Conservation (phyloP, 495 filamentous ascomycete genomes). For the Aspergillus haitiensis region DNA sequence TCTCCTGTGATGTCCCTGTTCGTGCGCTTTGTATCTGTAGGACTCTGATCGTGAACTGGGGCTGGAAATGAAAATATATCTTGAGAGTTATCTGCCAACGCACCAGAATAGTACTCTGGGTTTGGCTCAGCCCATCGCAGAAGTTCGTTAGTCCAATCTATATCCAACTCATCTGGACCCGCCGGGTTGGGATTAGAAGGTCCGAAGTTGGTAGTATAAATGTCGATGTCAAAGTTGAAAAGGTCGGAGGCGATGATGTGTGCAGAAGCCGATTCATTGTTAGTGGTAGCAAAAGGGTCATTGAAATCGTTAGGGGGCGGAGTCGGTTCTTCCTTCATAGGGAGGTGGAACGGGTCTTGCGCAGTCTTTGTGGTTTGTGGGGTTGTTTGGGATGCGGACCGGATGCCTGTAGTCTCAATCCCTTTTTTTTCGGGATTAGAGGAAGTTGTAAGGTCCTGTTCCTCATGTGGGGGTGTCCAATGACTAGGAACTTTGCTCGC, state of each 20-base stretch:
- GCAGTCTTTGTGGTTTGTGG: conserved; percentile 9
- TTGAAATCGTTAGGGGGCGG: conserved; percentile 31
- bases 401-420: neutral
- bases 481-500: conserved; percentile 5
- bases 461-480: conserved; percentile 18
- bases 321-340: conserved; percentile 19
- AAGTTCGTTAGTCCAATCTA: conserved; percentile 42
- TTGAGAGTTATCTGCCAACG: conserved; percentile 17
- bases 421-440: conserved; percentile 3
- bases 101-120: conserved; percentile 10
- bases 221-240: conserved; percentile 31
- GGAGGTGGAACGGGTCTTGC: conserved; percentile 9
- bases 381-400: conserved; percentile 1
- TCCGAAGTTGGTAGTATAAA: conserved; percentile 26
- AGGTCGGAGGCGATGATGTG: conserved; percentile 15
- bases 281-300: conserved; percentile 25
- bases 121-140: conserved; percentile 30
- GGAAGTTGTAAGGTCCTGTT: conserved; percentile 7
- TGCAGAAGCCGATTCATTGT: neutral
- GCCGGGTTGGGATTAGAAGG: conserved; percentile 12
- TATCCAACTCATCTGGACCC: conserved; percentile 23
- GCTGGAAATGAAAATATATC: conserved; percentile 33
- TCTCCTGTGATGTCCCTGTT: conserved; percentile 42
- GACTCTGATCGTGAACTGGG: neutral
- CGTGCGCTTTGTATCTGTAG: conserved; percentile 1